Evolutionary conservation across 139 green algal species (phyloP).

Genomic region (Volvox reticuliferus): DNA sequence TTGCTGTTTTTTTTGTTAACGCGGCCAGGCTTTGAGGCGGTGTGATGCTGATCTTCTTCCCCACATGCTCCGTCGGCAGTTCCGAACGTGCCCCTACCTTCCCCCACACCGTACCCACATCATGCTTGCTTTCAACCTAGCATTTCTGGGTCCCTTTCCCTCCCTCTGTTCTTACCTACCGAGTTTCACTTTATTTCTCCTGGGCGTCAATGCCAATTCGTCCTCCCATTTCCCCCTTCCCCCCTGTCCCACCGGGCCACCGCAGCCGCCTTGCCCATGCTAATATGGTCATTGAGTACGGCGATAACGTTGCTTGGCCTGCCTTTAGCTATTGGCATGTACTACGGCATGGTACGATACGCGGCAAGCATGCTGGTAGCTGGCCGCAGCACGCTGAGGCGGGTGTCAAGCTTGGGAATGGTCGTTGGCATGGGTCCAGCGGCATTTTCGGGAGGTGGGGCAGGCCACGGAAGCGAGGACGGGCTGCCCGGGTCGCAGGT

Average conservation of each 20-base stretch:
- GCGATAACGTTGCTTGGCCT: background rate
- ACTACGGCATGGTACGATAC: slow-evolving; percentile 36
- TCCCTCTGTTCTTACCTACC: too few species aligned
- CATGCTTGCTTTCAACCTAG: too few species aligned
- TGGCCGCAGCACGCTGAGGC: background rate
- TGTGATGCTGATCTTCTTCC: too few species aligned
- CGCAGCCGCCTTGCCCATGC: background rate
- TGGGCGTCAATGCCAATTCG: background rate
- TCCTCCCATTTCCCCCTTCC: background rate
- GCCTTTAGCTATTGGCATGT: slow-evolving; percentile 3
- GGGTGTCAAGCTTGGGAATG: background rate
- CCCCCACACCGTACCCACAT: too few species aligned
- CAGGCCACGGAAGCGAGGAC: background rate
- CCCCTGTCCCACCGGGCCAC: background rate
- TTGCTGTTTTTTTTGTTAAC: too few species aligned
- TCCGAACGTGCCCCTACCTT: too few species aligned
- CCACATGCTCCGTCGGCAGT: too few species aligned
- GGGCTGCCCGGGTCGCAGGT: too few species aligned
- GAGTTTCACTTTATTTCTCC: too few species aligned
- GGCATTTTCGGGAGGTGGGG: background rate
- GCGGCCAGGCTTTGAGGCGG: too few species aligned
- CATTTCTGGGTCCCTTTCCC: too few species aligned
- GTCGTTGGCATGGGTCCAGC: background rate
- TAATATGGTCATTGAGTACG: background rate
- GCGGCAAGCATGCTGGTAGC: slow-evolving; percentile 29